Evolutionary conservation across 257 asterid species (phyloP).

Genomic region (Fraxinus quadrangulata): DNA sequence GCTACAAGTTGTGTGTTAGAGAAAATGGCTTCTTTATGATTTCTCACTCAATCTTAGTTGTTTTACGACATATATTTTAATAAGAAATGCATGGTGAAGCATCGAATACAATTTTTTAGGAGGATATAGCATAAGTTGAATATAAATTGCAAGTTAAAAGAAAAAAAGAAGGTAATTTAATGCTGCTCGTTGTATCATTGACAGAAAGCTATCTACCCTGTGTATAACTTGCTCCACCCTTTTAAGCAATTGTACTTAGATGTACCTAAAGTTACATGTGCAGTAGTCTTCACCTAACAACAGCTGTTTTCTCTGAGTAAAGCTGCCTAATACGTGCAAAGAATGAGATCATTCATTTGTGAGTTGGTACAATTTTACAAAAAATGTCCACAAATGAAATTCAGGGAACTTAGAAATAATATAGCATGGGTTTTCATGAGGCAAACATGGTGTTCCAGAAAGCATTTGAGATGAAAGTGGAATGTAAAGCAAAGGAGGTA

Average conservation of each 20-base stretch:
- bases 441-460: slow-evolving; percentile 4
- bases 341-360: slow-evolving; percentile 6
- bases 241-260: neutral
- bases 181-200: slow-evolving; percentile 6
- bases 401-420: neutral
- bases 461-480: slow-evolving; percentile 6
- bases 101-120: slow-evolving; percentile 9
- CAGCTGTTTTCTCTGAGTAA: slow-evolving; percentile 4
- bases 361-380: neutral
- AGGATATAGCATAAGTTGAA: slow-evolving; percentile 1
- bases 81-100: slow-evolving; percentile 9
- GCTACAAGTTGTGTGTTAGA: slow-evolving; percentile 1
- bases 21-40: slow-evolving; percentile 16
- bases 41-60: neutral
- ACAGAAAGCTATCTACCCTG: neutral
- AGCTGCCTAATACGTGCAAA: neutral
- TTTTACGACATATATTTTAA: neutral
- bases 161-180: neutral
- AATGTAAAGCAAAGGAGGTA: neutral
- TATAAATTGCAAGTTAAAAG: slow-evolving; percentile 2
- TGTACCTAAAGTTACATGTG: neutral
- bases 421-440: neutral
- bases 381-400: neutral
- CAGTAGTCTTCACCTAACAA: neutral
- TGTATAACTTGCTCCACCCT: neutral